These are phyloP conservation scores for Hygrocybe punicea DNA, from an alignment of 768 basidiomycete genomes.

Conservation along the genomic window DNA sequence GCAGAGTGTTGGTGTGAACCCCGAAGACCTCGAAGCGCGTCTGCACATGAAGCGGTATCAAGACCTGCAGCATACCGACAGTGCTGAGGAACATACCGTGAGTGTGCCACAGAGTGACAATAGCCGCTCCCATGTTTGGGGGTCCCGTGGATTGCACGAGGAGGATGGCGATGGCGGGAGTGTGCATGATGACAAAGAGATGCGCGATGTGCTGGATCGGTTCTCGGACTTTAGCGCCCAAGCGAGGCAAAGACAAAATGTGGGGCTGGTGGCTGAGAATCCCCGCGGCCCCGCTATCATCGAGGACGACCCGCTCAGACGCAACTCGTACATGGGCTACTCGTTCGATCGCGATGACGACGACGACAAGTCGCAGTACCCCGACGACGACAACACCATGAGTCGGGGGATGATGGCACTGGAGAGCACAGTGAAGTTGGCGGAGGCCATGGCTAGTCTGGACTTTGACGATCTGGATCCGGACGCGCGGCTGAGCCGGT, in stretches of 20 bases:
- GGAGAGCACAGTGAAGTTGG: too few species aligned
- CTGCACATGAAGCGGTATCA: too few species aligned
- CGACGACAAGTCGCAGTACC: conserved; percentile 7
- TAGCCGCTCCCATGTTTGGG: background rate
- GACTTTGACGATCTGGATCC: too few species aligned
- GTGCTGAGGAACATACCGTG: background rate
- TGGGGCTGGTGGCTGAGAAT: conserved; percentile 20
- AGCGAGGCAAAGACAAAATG: too few species aligned
- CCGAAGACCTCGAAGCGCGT: too few species aligned
- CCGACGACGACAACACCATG: too few species aligned
- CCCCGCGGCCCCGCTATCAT: too few species aligned
- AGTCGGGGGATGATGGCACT: too few species aligned
- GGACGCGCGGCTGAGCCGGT: background rate
- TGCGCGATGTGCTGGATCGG: conserved; percentile 39
- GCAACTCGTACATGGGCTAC: too few species aligned
- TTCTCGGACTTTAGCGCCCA: conserved; percentile 15
- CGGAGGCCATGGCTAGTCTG: too few species aligned
- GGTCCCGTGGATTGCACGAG: background rate
- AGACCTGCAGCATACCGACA: conserved; percentile 6
- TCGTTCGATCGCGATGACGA: background rate
- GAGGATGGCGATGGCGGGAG: conserved; percentile 12
- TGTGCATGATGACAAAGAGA: conserved; percentile 28
- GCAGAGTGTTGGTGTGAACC: too few species aligned
- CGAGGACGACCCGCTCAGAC: too few species aligned
- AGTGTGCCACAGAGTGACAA: background rate